Evolutionary conservation across 1,284 basidiomycete species (phyloP), one percentile per base, ranked within the genome.

Genomic region (Porogramme epimiltina): DNA sequence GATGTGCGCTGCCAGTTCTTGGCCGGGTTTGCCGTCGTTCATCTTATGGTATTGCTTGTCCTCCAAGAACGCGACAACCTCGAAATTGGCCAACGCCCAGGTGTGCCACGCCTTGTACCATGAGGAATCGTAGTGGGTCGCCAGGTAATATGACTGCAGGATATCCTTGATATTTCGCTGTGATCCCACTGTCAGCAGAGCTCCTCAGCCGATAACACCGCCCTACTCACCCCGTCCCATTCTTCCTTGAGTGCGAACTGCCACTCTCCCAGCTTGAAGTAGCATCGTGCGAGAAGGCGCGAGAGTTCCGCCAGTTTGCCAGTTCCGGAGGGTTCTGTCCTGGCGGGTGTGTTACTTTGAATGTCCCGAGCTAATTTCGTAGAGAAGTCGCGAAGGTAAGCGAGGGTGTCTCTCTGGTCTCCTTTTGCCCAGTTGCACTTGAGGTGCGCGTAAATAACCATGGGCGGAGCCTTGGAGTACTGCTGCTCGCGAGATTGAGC

Each of bases 51-150:
- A 81, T 36, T 72, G 73, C 61, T 88, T 83, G 45, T 73, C 79
- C 67, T 96, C 93, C 56, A 94, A 74, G 62, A 88, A 82, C n/a
- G 82, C 80, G 52, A 99, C 89, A 55, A 98, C 93, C 59, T 98
- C 94, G 60, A 97, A 97, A 70, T 98, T 98, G 11, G 95, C 91
- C 52, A 99, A 75, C 5, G 97, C 96, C 95, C 95, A 99, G 0
- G 94, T 95, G 69, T 99, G 96, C 96, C 96, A 98, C 16, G 96
- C 97, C 71, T 98, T 98, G 73, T 98, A 98, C 96, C 96, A 99
- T 33, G 81, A 80, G 5, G 89, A 84, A 69, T 99, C 97, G 57
- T 94, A 93, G 66, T 93, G 89, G 2, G 96, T 98, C 0, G 97
- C 93, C 33, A 90, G 78, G 48, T 84, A 79, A 72, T 97, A 99